Conservation (phyloP, 257 asterid genomes). For the Rubia yunnanensis region DNA sequence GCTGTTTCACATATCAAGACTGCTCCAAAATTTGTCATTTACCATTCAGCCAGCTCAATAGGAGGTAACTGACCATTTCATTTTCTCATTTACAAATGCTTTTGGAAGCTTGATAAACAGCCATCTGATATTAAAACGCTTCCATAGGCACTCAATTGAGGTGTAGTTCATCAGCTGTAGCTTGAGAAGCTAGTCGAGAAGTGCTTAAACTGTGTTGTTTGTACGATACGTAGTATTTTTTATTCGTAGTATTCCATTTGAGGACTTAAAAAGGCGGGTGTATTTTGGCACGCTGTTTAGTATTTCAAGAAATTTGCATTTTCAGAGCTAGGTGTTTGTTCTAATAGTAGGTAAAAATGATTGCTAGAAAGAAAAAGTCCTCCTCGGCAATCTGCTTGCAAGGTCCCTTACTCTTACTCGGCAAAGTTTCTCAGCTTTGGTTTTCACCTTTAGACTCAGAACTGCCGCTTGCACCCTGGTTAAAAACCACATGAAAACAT, state of each 20-base stretch:
- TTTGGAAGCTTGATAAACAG: neutral
- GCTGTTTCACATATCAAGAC: neutral
- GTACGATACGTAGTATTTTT: neutral
- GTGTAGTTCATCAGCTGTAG: neutral
- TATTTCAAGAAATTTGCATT: neutral
- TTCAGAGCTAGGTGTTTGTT: neutral
- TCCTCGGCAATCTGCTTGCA: neutral
- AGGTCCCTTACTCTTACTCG: neutral
- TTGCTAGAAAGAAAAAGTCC: neutral
- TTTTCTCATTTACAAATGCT: neutral
- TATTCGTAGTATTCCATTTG: neutral
- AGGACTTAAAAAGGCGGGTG: neutral
- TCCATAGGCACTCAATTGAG: neutral
- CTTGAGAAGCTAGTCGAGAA: neutral
- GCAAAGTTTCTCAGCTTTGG: neutral
- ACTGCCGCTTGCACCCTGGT: constrained; percentile 11
- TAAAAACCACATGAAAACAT: constrained; percentile 1
- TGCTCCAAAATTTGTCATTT: neutral
- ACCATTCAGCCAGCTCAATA: neutral
- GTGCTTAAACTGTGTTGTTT: neutral
- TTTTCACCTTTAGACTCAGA: constrained; percentile 8
- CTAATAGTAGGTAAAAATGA: neutral
- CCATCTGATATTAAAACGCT: neutral
- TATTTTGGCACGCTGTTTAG: neutral
- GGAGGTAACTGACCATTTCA: constrained; percentile 2